Evolutionary conservation across 306 rosid genomes (phyloP).

Genomic region (Trifolium repens): DNA sequence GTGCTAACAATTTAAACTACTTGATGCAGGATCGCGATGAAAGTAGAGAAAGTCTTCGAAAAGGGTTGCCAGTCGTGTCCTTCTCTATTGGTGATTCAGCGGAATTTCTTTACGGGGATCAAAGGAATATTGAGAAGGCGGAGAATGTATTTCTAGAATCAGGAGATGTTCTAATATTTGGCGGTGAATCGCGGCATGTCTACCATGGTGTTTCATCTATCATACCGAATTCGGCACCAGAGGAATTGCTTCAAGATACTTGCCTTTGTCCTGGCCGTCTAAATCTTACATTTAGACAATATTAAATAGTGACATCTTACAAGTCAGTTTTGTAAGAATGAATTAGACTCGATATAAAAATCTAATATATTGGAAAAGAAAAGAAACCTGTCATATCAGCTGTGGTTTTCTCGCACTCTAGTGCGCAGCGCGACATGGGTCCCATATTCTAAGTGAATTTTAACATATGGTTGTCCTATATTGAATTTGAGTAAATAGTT

Average conservation of each 20-base stretch:
- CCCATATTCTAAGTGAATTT: neutral
- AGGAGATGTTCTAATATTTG: conserved; percentile 78
- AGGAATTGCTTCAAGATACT: conserved; percentile 45
- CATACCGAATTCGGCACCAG: conserved; percentile 63
- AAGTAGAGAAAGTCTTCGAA: conserved; percentile 53
- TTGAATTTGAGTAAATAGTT: neutral
- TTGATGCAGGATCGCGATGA: conserved; percentile 69
- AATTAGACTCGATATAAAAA: too few relatives aligned
- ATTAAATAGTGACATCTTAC: neutral
- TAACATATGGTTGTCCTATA: neutral
- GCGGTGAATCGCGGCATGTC: conserved; percentile 64
- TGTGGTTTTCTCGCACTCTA: neutral
- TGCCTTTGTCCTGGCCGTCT: conserved; percentile 63
- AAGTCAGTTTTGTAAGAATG: too few relatives aligned
- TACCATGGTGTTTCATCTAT: conserved; percentile 73
- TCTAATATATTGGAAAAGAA: neutral
- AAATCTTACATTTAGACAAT: conserved; percentile 74
- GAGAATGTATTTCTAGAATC: conserved; percentile 59
- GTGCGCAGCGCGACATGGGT: neutral
- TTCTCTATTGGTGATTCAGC: conserved; percentile 78
- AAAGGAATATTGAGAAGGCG: conserved; percentile 54
- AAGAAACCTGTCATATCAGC: neutral
- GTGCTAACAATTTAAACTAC: neutral
- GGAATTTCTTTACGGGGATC: conserved; percentile 68
- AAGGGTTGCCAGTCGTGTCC: conserved; percentile 73